phyloP scores from a whole-genome alignment of 306 rosid genomes.

The Lablab purpureus region DNA sequence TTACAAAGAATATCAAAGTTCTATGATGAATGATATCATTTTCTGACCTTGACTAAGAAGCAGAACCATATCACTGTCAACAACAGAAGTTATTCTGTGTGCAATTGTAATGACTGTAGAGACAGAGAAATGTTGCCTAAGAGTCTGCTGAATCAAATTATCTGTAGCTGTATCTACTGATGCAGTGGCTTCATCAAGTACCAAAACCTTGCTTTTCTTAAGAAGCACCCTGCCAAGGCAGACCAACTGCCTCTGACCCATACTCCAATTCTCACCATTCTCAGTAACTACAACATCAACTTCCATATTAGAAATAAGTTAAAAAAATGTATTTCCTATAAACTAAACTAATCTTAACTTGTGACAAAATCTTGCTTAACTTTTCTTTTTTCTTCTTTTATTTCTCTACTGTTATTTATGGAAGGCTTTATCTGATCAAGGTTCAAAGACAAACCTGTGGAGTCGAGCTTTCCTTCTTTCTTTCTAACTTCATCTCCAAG shows the following conservation, averaged over 20 bases:
- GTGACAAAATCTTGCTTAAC: too few species aligned
- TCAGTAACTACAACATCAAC: conserved; percentile 61
- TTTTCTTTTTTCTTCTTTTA: too few species aligned
- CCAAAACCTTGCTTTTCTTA: conserved; percentile 80
- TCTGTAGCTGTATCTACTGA: conserved; percentile 93
- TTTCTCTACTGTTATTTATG: too few species aligned
- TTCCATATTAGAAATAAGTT: conserved; percentile 27
- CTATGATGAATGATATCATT: not conserved
- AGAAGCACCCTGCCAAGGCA: conserved; percentile 89
- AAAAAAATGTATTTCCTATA: not conserved
- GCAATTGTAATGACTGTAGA: conserved; percentile 85
- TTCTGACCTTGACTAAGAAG: conserved; percentile 76
- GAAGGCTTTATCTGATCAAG: not conserved
- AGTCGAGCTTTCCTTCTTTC: conserved; percentile 86
- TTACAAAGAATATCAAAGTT: not conserved
- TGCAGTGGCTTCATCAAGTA: conserved; percentile 95
- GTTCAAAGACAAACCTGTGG: conserved; percentile 58
- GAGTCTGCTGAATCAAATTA: conserved; percentile 82
- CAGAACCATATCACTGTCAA: conserved; percentile 81
- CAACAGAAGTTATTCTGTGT: conserved; percentile 85
- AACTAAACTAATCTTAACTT: too few species aligned
- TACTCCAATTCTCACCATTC: conserved; percentile 95
- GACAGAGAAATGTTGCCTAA: conserved; percentile 67
- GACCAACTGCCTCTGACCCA: conserved; percentile 94
- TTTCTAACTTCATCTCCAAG: conserved; percentile 87